Conservation (phyloP, 78 protist genomes). For the Pelomyxa schiedti region DNA sequence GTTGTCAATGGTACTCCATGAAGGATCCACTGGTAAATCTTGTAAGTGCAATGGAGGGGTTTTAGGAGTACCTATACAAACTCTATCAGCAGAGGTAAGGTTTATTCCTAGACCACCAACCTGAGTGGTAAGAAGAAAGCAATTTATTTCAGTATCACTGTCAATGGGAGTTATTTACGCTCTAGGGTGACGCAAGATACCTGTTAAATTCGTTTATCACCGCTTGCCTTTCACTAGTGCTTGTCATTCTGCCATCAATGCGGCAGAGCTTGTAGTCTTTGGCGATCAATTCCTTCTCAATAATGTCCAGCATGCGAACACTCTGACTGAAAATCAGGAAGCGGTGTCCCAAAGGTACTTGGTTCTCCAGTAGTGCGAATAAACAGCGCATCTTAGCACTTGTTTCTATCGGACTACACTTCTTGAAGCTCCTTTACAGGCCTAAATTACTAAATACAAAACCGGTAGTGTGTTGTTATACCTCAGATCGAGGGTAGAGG, state of each 20-base stretch:
- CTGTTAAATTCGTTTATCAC: conserved; percentile 3
- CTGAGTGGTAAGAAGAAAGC: conserved; percentile 23
- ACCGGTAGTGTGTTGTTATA: too few species aligned
- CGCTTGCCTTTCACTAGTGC: neutral
- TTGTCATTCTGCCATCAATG: conserved; percentile 12
- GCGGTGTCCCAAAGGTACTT: conserved; percentile 2
- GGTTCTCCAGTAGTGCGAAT: neutral
- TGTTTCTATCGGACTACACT: neutral
- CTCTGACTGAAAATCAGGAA: conserved; percentile 9
- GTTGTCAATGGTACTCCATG: conserved; percentile 17
- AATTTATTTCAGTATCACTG: too few species aligned
- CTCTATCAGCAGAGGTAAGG: conserved; percentile 30
- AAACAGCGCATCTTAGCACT: conserved; percentile 1
- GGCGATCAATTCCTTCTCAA: too few species aligned
- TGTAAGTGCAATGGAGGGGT: too few species aligned
- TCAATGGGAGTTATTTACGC: too few species aligned
- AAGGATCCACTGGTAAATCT: conserved; percentile 18
- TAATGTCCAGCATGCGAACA: neutral
- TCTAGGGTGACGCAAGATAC: neutral
- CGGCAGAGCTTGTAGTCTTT: neutral
- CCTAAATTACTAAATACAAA: too few species aligned
- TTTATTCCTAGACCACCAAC: conserved; percentile 41
- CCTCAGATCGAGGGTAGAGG: neutral
- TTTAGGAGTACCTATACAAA: neutral
- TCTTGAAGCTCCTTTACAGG: neutral